A percentile compares a stretch with the other conserved stretches of the same genome.
Conservation (phyloP, 2,329 filamentous ascomycete species). For the Grosmannia huntii region DNA sequence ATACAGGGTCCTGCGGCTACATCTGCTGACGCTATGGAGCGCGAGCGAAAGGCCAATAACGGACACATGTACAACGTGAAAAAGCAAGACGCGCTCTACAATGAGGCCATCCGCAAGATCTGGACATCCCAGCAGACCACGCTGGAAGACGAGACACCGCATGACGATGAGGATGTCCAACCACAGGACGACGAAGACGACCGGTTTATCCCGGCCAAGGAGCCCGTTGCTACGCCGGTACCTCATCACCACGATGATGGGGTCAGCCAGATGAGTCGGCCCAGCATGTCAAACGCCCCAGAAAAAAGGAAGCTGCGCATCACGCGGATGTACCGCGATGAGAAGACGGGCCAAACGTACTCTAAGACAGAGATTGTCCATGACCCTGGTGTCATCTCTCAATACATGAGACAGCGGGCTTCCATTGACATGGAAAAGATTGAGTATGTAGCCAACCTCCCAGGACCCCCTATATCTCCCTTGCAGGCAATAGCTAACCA, state of each 20-base stretch:
- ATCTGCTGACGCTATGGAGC: slow-evolving; percentile 73
- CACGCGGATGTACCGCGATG: slow-evolving; percentile 41
- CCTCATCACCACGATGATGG: slow-evolving; percentile 52
- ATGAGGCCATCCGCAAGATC: slow-evolving; percentile 79
- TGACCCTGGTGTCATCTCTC: slow-evolving; percentile 75
- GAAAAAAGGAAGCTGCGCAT: slow-evolving; percentile 61
- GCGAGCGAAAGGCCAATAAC: slow-evolving; percentile 76
- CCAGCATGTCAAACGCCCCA: slow-evolving; percentile 51
- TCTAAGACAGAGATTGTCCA: slow-evolving; percentile 53
- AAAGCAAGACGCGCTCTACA: slow-evolving; percentile 83
- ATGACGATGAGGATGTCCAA: slow-evolving; percentile 47
- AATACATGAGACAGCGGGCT: slow-evolving; percentile 73
- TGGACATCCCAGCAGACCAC: slow-evolving; percentile 81
- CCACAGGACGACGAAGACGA: slow-evolving; percentile 50
- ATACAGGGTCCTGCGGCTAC: slow-evolving; percentile 52
- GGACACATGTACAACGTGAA: slow-evolving; percentile 98
- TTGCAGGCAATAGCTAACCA: neutral
- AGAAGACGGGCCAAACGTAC: slow-evolving; percentile 51
- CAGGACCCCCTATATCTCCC: neutral
- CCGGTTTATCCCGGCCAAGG: slow-evolving; percentile 58
- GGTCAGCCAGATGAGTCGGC: slow-evolving; percentile 60
- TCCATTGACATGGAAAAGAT: slow-evolving; percentile 54
- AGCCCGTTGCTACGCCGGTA: slow-evolving; percentile 51
- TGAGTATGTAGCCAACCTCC: slow-evolving; percentile 39
- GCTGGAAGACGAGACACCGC: slow-evolving; percentile 59